Base-by-base conservation (phyloP, 2,329 filamentous ascomycete genomes). In the Exophiala xenobiotica region DNA sequence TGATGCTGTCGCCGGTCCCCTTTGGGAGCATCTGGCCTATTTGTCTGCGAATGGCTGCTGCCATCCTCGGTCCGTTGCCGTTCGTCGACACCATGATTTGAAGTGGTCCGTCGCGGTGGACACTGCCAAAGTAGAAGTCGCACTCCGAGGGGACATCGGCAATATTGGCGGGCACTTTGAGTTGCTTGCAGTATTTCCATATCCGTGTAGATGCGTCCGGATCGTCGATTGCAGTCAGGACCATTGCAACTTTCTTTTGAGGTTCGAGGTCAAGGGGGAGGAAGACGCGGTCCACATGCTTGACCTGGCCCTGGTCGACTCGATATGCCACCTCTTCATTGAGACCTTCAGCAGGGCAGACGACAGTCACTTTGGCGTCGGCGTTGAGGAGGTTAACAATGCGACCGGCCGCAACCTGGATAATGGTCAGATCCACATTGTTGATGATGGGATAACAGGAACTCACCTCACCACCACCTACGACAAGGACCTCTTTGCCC, bases 71-170 rank as follows among this genome's bases (percentile, higher is more conserved):
- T 0, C 93, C 93, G 67, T 96, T 96, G 46, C 93, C 93, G 68
- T 97, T 99, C 27, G 93, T 99, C 74, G 88, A 95, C 62, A 99
- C 92, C 93, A 99, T 99, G 64, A 99, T 86, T 75, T 99, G 93
- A 54, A 99, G 72, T 4, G 93, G 93, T 0, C 93, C 93, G 68
- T 99, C 93, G 44, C 93, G 86, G 72, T 99, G 89, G 31, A 96
- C 86, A 67, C 88, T 93, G 57, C 93, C 93, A 73, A 99, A 99
- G 77, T 96, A 99, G 68, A 99, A 99, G 67, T 99, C 93, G 71
- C 93, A 99, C 70, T 99, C 93, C 0, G 90, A 81, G 0, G 93
- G 93, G 3, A 99, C 93, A 67, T 99, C 93, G 61, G 93, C 93
- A 60, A 99, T 96, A 70, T 99, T 99, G 51, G 90, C 91, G 4